phyloP scores from a whole-genome alignment of 345 rosid genomes.

The Rubroshorea leprosula region DNA sequence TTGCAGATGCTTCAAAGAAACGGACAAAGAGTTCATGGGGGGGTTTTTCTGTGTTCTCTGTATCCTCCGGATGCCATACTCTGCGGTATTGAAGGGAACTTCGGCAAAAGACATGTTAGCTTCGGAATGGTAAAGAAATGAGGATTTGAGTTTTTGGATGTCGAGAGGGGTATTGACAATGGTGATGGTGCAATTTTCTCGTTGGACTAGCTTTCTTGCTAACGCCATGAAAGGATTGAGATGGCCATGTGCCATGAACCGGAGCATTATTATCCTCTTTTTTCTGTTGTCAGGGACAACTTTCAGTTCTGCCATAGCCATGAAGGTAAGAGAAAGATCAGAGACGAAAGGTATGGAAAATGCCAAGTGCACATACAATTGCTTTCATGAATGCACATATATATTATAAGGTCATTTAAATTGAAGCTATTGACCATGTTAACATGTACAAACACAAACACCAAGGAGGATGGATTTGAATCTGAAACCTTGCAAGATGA shows the following conservation, averaged over 20 bases:
- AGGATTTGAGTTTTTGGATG: conserved; percentile 16
- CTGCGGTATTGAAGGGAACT: conserved; percentile 13
- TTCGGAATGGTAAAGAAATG: neutral
- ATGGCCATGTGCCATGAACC: conserved; percentile 22
- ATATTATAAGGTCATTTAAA: no score
- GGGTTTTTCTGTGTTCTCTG: conserved; percentile 14
- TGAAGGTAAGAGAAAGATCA: neutral
- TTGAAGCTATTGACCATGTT: no score
- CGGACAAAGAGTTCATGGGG: neutral
- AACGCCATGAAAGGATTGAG: conserved; percentile 20
- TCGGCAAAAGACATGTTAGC: conserved; percentile 12
- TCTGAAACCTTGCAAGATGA: no score
- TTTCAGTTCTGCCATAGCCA: conserved; percentile 1
- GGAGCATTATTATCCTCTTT: conserved; percentile 14
- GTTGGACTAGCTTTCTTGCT: conserved; percentile 4
- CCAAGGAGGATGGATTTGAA: no score
- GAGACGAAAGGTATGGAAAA: neutral
- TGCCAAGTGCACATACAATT: no score
- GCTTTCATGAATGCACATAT: no score
- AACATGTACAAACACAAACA: no score
- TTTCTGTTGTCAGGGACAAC: neutral
- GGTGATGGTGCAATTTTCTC: conserved; percentile 13
- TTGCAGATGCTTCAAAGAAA: conserved; percentile 5
- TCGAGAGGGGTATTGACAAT: conserved; percentile 19
- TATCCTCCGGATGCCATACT: conserved; percentile 9